Evolutionary conservation across 768 basidiomycete species (phyloP).

Genomic region (Rhodosporidiobolus sp.): DNA sequence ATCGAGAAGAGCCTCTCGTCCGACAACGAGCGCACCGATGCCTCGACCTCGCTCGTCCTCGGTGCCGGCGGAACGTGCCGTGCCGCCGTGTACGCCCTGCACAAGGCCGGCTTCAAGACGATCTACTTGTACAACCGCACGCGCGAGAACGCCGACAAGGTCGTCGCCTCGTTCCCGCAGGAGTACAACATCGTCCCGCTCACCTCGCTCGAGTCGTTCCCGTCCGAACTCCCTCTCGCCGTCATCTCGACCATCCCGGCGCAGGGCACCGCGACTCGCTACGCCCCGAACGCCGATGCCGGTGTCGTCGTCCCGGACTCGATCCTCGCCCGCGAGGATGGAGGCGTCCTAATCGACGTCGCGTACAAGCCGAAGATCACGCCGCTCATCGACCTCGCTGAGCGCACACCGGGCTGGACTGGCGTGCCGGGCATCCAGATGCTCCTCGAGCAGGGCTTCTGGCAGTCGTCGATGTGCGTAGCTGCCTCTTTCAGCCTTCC

Average conservation of each 20-base stretch:
- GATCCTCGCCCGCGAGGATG: slow-evolving; percentile 60
- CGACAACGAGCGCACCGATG: slow-evolving; percentile 51
- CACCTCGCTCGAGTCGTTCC: slow-evolving; percentile 54
- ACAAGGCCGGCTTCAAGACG: slow-evolving; percentile 61
- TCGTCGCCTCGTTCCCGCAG: slow-evolving; percentile 66
- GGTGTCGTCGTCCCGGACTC: slow-evolving; percentile 57
- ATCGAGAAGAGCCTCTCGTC: slow-evolving; percentile 45
- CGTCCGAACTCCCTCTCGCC: slow-evolving; percentile 58
- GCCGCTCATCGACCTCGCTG: slow-evolving; percentile 69
- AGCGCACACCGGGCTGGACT: slow-evolving; percentile 58
- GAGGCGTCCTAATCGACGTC: slow-evolving; percentile 75
- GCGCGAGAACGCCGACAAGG: slow-evolving; percentile 62
- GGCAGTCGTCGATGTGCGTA: slow-evolving; percentile 58
- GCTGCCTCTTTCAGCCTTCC: neutral
- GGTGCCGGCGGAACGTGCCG: slow-evolving; percentile 94
- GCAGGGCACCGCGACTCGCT: slow-evolving; percentile 55
- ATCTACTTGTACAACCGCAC: slow-evolving; percentile 92
- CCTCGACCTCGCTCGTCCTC: slow-evolving; percentile 69
- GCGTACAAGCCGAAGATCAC: slow-evolving; percentile 84
- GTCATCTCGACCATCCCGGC: slow-evolving; percentile 89
- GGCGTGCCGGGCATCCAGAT: slow-evolving; percentile 77
- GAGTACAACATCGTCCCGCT: slow-evolving; percentile 62
- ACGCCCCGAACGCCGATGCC: slow-evolving; percentile 39
- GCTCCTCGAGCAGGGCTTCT: slow-evolving; percentile 81
- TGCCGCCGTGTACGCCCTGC: slow-evolving; percentile 86